Percentiles rank a stretch among this genome's conserved stretches.
phyloP scores from a whole-genome alignment of 2,329 filamentous ascomycete genomes.

The Pyrenochaeta sp. region DNA sequence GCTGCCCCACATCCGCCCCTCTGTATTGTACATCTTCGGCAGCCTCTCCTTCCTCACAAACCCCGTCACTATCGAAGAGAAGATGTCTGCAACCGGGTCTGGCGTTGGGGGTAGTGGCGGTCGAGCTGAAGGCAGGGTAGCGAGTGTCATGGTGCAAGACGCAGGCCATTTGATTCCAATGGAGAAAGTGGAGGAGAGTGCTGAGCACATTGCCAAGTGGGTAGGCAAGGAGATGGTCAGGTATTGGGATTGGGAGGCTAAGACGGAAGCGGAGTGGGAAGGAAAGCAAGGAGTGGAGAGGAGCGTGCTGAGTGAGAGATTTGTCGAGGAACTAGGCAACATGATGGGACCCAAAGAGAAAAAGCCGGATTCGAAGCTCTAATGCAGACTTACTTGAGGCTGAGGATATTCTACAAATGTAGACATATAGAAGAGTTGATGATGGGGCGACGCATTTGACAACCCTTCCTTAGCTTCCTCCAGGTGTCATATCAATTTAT shows the following conservation, averaged over 20 bases:
- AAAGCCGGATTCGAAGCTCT: conserved; percentile 35
- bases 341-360: conserved; percentile 26
- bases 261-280: conserved; percentile 44
- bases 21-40: conserved; percentile 72
- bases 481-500: too few relatives aligned
- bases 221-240: conserved; percentile 47
- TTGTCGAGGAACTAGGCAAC: conserved; percentile 38
- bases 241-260: conserved; percentile 46
- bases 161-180: conserved; percentile 85
- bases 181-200: conserved; percentile 75
- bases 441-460: not conserved
- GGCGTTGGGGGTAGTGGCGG: conserved; percentile 75
- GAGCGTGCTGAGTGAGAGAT: conserved; percentile 37
- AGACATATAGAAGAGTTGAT: not conserved
- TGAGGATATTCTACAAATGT: not conserved
- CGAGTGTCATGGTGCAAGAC: conserved; percentile 68
- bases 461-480: not conserved
- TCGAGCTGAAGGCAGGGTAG: conserved; percentile 70
- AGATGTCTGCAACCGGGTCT: conserved; percentile 69
- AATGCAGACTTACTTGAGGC: not conserved
- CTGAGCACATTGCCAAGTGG: conserved; percentile 58
- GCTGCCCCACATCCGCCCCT: conserved; percentile 69
- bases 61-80: conserved; percentile 62
- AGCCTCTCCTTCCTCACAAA: conserved; percentile 62
- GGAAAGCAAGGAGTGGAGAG: conserved; percentile 40